Evolutionary conservation across 306 rosid genomes (phyloP).

Genomic region (Trifolium subterraneum): DNA sequence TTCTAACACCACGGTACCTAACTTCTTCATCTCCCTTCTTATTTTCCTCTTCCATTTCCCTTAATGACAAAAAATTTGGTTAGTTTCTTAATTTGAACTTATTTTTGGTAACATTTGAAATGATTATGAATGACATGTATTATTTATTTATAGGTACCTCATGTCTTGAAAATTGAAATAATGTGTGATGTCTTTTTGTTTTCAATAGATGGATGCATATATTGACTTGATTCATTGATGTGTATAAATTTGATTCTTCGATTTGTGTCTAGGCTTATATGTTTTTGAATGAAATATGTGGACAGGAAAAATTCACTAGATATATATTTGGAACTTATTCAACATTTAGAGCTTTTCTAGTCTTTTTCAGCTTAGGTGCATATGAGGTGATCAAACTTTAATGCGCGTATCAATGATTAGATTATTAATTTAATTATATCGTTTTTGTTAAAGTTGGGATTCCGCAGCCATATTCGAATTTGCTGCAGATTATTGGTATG

Average conservation of each 20-base stretch:
- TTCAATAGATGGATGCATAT: background rate
- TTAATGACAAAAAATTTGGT: background rate
- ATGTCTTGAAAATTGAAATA: background rate
- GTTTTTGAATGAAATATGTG: background rate
- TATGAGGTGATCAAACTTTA: background rate
- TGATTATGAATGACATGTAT: background rate
- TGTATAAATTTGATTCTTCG: constrained; percentile 31
- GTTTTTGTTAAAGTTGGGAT: no score
- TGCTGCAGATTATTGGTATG: no score
- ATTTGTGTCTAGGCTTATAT: background rate
- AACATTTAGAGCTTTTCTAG: background rate
- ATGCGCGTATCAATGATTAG: constrained; percentile 4
- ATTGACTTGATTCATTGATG: constrained; percentile 29
- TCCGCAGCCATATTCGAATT: no score
- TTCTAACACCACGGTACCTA: constrained; percentile 67
- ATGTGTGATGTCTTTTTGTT: background rate
- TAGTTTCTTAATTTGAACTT: background rate
- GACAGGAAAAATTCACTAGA: background rate
- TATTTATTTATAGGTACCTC: constrained; percentile 1
- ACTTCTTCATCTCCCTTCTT: constrained; percentile 48
- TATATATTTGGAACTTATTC: background rate
- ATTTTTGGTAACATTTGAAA: background rate
- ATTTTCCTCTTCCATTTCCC: constrained; percentile 2
- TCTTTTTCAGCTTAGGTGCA: background rate
- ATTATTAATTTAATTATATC: background rate